Evolutionary conservation across 2,329 filamentous ascomycete species (phyloP).

Genomic region (Pestalotiopsis sp.): DNA sequence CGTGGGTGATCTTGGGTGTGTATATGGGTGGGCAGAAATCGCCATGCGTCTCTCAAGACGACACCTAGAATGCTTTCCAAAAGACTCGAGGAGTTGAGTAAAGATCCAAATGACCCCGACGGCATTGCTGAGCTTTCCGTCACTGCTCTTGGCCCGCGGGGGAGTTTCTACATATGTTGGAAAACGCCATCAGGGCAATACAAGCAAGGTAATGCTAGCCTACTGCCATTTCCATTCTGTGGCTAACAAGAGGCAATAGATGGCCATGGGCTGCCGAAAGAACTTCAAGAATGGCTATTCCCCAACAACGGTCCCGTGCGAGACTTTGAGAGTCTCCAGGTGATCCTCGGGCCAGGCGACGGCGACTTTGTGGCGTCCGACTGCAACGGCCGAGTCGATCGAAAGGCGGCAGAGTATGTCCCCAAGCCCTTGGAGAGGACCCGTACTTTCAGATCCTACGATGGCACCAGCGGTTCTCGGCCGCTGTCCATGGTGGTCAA

Average conservation of each 20-base stretch:
- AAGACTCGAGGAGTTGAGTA: constrained; percentile 25
- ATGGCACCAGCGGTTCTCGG: constrained; percentile 5
- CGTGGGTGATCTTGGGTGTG: neutral
- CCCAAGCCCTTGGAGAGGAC: constrained; percentile 22
- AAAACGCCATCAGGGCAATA: constrained; percentile 30
- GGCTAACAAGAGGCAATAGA: constrained; percentile 17
- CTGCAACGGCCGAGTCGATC: constrained; percentile 27
- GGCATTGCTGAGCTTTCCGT: constrained; percentile 32
- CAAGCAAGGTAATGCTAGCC: constrained; percentile 25
- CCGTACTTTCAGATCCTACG: constrained; percentile 20
- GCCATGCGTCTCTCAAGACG: constrained; percentile 4
- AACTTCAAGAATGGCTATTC: constrained; percentile 31
- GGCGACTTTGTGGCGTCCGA: constrained; percentile 32
- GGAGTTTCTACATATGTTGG: constrained; percentile 34
- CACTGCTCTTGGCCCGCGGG: constrained; percentile 31
- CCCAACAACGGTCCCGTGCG: constrained; percentile 28
- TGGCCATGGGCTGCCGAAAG: constrained; percentile 27
- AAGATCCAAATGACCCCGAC: constrained; percentile 24
- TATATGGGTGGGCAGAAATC: neutral
- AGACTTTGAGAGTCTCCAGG: constrained; percentile 32
- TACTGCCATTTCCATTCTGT: neutral
- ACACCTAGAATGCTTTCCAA: constrained; percentile 27
- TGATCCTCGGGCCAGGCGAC: constrained; percentile 28
- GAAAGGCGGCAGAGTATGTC: constrained; percentile 19
- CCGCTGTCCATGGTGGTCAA: constrained; percentile 10